Evolutionary conservation across 805 yeast species (phyloP).

Genomic region (Yarrowia yakushimensis): DNA sequence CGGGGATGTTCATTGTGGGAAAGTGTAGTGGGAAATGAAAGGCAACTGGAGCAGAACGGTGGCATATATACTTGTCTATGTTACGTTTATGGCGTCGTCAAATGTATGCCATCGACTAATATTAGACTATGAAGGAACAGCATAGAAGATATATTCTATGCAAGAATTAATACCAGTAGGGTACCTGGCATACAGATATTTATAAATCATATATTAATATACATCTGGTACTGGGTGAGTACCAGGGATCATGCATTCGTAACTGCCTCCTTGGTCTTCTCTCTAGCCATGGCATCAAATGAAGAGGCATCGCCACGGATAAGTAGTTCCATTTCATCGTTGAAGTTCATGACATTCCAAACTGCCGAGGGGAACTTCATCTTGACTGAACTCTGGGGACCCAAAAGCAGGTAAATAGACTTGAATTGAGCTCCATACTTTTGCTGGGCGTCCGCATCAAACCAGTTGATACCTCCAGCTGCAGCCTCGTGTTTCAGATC

Average conservation of each 20-base stretch:
- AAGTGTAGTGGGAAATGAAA: neutral
- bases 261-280: neutral
- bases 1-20: neutral
- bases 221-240: neutral
- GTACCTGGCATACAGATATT: too few species aligned
- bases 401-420: constrained; percentile 1
- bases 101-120: too few species aligned
- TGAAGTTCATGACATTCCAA: constrained; percentile 22
- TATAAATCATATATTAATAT: neutral
- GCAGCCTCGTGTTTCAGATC: constrained; percentile 8
- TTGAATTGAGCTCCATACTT: constrained; percentile 19
- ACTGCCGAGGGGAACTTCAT: constrained; percentile 13
- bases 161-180: too few species aligned
- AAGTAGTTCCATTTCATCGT: constrained; percentile 13
- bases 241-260: neutral
- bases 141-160: neutral
- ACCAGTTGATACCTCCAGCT: constrained; percentile 19
- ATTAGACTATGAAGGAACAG: neutral
- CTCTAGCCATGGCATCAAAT: neutral
- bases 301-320: neutral
- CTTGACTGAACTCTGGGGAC: constrained; percentile 12
- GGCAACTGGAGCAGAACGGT: neutral
- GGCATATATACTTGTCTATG: neutral
- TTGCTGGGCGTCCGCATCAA: constrained; percentile 16
- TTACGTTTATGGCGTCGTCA: neutral